Percentiles rank a stretch among this genome's conserved stretches.
These are phyloP conservation scores for Phytophthora capsici DNA, from an alignment of 352 stramenopile genomes.

Conservation along the genomic window DNA sequence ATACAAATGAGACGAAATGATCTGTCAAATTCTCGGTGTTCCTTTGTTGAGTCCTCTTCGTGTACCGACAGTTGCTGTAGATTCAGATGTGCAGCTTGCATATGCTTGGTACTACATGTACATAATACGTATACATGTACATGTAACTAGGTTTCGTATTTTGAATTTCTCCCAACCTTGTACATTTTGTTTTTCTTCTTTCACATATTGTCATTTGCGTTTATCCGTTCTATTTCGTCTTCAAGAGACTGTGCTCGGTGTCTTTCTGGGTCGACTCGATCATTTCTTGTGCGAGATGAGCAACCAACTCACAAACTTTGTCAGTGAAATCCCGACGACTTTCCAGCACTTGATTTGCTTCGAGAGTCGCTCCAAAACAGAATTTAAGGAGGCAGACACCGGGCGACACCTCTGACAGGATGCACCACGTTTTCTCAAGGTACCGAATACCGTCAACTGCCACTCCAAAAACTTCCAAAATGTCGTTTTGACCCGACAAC, in stretches of 20 bases:
- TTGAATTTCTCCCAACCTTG: no score
- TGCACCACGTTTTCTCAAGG: not conserved
- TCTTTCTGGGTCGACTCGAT: not conserved
- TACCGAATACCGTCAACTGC: not conserved
- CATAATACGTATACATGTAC: no score
- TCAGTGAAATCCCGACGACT: not conserved
- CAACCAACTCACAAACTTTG: not conserved
- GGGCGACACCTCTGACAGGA: not conserved
- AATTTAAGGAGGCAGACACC: slow-evolving; percentile 1
- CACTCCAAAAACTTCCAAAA: slow-evolving; percentile 1
- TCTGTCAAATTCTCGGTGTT: not conserved
- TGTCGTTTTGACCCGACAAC: not conserved
- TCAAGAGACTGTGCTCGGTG: not conserved
- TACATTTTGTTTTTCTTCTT: no score
- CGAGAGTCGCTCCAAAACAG: not conserved
- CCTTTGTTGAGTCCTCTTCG: not conserved
- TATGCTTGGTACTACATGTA: no score
- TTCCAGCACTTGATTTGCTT: not conserved
- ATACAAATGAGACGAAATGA: not conserved
- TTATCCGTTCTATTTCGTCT: not conserved
- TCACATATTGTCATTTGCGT: no score
- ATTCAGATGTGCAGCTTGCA: no score
- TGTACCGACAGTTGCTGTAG: no score
- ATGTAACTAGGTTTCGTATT: no score
- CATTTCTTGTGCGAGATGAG: not conserved